Percentiles rank a stretch among this genome's conserved stretches.
These are phyloP conservation scores for Aureobasidium leucospermi DNA, from an alignment of 2,329 filamentous ascomycete genomes.

Conservation along the genomic window DNA sequence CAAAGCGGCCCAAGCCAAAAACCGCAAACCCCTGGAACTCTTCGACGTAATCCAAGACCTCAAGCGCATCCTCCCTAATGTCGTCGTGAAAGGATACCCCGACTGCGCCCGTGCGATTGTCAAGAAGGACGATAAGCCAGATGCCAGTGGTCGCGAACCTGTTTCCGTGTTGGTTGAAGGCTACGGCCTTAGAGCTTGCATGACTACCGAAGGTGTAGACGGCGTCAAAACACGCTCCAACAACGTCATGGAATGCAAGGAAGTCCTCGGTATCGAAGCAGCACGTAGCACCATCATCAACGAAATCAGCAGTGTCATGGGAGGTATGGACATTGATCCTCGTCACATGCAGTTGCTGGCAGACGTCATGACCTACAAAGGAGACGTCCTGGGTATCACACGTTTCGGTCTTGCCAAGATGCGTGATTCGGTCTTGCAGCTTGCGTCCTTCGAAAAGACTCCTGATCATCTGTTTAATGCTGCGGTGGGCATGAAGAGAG, in stretches of 20 bases:
- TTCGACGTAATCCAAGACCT: conserved; percentile 75
- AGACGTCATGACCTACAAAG: conserved; percentile 99
- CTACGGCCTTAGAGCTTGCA: conserved; percentile 80
- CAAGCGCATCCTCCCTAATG: conserved; percentile 69
- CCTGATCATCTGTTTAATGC: conserved; percentile 96
- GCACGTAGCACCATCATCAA: conserved; percentile 80
- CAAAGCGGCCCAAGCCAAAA: conserved; percentile 38
- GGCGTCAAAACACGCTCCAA: conserved; percentile 71
- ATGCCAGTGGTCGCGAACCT: conserved; percentile 55
- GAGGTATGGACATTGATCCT: conserved; percentile 89
- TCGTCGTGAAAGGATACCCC: conserved; percentile 86
- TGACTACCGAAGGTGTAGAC: conserved; percentile 87
- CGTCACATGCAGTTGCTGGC: conserved; percentile 96
- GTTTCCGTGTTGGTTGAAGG: conserved; percentile 72
- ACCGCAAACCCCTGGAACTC: conserved; percentile 49
- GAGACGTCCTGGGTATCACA: conserved; percentile 92
- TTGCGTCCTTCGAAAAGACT: conserved; percentile 96
- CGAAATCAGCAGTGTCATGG: conserved; percentile 87
- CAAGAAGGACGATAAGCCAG: conserved; percentile 64
- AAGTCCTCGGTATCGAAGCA: conserved; percentile 91
- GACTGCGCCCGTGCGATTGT: conserved; percentile 83
- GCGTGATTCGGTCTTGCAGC: conserved; percentile 85
- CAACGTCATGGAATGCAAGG: conserved; percentile 79
- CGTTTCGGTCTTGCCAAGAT: conserved; percentile 95
- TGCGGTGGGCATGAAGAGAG: conserved; percentile 82